Base-by-base conservation (phyloP, 2,329 filamentous ascomycete genomes). In the Fusarium phyllophilum region DNA sequence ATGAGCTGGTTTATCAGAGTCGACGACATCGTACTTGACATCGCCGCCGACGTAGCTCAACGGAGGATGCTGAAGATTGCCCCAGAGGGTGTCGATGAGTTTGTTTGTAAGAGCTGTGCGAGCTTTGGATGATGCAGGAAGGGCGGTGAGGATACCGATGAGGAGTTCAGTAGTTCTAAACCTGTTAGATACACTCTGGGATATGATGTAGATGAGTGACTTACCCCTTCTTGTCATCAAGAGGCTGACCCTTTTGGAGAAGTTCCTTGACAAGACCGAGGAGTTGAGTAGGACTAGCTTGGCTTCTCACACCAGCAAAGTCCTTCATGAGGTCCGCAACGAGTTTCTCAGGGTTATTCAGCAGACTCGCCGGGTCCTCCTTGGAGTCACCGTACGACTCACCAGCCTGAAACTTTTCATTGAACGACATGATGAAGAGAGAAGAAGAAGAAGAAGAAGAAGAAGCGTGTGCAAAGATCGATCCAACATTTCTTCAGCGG, bases 141-240 rank as follows among this genome's bases (percentile, higher is more conserved):
- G 77, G 33, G 81, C 70, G 5, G 83, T 82, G 26, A 84, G 78
- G 44, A 85, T 83, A 20, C 80, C 82, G 41, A 84, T 85, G 52
- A 84, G 73, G 24, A 82, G 70, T 66, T 85, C 83, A 31, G 83
- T 84, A 14, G 81, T 83, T 29, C 83, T 84, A n/a, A 6, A 4
- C 6, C 20, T 9, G 61, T 81, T 67, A 79, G 77, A 38, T 4
- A 2, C 20, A 15, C 12, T 60, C 45, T 3, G 18, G 9, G 7
- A 20, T 11, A 1, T n/a, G 14, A 17, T 24, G 4, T 18, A 29
- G 22, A 9, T 7, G 18, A 39, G 36, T 15, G 33, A 38, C 77
- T 78, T 74, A 83, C 82, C 81, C 80, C 54, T 83, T 86, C 78
- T 88, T 91, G 77, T 93, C 91, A 75, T 93, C 84, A 22, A 89